Evolutionary conservation across 768 basidiomycete genomes (phyloP), one percentile per base, ranked within the genome.

Genomic region (Hygrophorus pudorinus): DNA sequence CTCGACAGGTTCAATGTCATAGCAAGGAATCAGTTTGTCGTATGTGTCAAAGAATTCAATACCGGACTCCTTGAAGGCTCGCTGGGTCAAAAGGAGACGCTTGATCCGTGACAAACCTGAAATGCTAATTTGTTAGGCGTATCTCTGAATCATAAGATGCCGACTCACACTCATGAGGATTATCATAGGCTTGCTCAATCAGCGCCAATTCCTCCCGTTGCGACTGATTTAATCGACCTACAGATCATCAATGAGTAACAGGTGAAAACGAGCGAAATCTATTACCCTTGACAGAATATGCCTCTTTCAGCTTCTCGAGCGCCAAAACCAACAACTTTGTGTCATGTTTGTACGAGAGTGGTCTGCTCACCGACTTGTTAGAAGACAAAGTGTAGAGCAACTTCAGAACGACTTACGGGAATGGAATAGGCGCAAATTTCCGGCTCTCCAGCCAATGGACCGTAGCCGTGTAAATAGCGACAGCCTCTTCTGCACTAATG

Each of bases 151-250:
- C 17, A 39, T 13, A 31, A 2, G 10, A 45, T 16, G 1, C 10
- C 1, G 13, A 41, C 75, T 55, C 54, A 81, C 92, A 97, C 71
- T 99, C 96, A 63, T 98, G 96, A 21, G 96, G 96, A 58, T 98
- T 98, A 61, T 99, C 96, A 61, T 98, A 98, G 3, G 94, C 94
- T 64, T 99, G 96, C 59, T 99, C 96, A 49, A 99, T 96, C 41
- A 99, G 73, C 10, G 96, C 96, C 42, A 99, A 70, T 62, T 99
- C 96, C 60, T 99, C 96, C 56, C 96, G 81, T 62, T 99, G 96
- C 17, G 90, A 93, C 62, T 97, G 94, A 61, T 99, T 99, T 38
- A 99, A 71, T 51, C 96, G 90, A 29, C 85, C 63, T 63, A 36
- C 6, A 24, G 24, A 24, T 24, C 24, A n/a, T n/a, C n/a, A n/a